Conservation (phyloP, 768 basidiomycete genomes). For the Termitomyces sp. region DNA sequence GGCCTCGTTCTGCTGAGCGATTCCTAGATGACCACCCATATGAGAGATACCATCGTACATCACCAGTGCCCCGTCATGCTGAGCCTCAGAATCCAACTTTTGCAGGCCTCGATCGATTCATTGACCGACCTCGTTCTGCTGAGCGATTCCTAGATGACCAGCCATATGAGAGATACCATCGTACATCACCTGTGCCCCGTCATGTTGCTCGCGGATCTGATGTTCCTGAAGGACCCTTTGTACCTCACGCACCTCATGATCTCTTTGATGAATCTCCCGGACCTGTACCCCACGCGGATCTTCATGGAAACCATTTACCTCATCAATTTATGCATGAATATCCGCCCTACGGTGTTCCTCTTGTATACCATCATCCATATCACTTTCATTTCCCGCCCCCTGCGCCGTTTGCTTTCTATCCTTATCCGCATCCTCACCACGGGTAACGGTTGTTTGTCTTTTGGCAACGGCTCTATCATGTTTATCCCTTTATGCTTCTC, state of each 20-base stretch:
- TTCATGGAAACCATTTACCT: background rate
- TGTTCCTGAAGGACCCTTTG: no score
- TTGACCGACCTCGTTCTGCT: background rate
- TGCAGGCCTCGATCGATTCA: background rate
- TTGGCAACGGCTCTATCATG: background rate
- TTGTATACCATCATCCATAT: background rate
- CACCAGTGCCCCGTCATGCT: background rate
- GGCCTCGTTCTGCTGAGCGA: background rate
- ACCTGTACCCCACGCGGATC: background rate
- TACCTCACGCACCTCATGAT: no score
- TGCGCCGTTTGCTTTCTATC: background rate
- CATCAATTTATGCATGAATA: background rate
- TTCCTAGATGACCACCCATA: background rate
- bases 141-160: background rate
- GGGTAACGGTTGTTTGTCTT: background rate
- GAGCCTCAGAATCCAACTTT: background rate
- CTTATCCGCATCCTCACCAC: background rate
- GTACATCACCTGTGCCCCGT: background rate
- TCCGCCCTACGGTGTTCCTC: background rate
- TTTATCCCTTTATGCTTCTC: background rate
- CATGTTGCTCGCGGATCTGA: no score
- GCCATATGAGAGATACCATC: background rate
- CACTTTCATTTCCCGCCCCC: background rate
- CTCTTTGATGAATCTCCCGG: background rate
- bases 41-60: background rate